Base-by-base conservation (phyloP, 495 filamentous ascomycete genomes). In the Aeminium ludgeri region DNA sequence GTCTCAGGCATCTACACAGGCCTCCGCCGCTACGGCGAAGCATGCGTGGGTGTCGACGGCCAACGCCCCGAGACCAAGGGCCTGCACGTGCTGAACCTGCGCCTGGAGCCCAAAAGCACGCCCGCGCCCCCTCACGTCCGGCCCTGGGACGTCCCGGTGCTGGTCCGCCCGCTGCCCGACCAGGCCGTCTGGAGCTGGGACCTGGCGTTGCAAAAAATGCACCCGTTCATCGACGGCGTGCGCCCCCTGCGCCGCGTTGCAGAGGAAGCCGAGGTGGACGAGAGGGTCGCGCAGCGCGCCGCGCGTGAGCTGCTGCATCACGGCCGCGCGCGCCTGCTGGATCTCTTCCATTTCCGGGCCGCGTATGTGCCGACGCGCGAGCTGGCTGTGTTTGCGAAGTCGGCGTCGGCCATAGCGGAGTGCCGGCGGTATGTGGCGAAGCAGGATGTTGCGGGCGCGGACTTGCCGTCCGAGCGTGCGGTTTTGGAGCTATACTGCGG, bases 1-100 rank as follows among this genome's bases (percentile, higher is more conserved):
- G 76, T 92, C 48, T 85, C 95, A 62, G 85, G 85, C 46, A 68
- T 97, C 41, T 79, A 92, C 63, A 82, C 93, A 62, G 86, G 96
- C 52, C 59, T 97, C 40, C 96, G 96, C 55, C 92, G 91, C 54
- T 97, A 96, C 50, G 83, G 79, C 51, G 89, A 97, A 63, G 84
- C 71, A 86, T 95, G 86, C 89, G 93, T 50, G 83, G 86, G 1
- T 83, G 93, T 51, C 78, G 79, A 84, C 60, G 25, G 4, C 23
- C 23, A 25, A 25, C 8, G 4, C 23, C 8, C 8, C 23, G n/a
- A n/a, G n/a, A n/a, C n/a, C 23, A 8, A 3, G 8, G 23, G 68
- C 63, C 0, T 33, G 28, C 34, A 28, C 15, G 20, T 41, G 23
- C 44, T 55, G 11, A 56, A 49, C 13, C 72, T 97, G 55, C 94